These are phyloP conservation scores for Sporothrix schenckii DNA, from an alignment of 2,329 filamentous ascomycete genomes.

Conservation along the genomic window DNA sequence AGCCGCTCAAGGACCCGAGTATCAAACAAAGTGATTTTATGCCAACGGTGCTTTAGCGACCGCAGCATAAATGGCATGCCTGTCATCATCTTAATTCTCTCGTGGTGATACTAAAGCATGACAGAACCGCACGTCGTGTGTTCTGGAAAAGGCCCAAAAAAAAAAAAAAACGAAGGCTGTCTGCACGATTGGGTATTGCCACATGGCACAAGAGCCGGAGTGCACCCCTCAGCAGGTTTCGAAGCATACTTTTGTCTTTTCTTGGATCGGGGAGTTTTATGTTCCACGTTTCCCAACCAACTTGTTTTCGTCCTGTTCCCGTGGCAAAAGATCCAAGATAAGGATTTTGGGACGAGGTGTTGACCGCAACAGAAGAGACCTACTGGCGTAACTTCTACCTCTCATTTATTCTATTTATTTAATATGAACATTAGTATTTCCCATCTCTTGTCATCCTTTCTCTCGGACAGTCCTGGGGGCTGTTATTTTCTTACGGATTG, in stretches of 20 bases:
- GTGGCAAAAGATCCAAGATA: not conserved
- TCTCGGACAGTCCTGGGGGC: not conserved
- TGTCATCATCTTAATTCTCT: not conserved
- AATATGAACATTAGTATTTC: too few relatives aligned
- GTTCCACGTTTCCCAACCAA: not conserved
- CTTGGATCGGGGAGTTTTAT: not conserved
- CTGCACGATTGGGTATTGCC: not conserved
- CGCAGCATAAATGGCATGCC: not conserved
- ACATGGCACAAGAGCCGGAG: slow-evolving; percentile 10
- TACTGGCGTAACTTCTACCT: not conserved
- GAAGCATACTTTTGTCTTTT: not conserved
- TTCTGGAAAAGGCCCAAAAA: not conserved
- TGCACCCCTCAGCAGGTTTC: not conserved
- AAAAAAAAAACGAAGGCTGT: not conserved
- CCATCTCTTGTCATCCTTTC: not conserved
- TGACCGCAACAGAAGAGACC: not conserved
- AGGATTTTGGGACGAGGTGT: not conserved
- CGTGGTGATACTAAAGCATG: too few relatives aligned
- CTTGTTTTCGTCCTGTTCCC: not conserved
- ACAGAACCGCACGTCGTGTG: too few relatives aligned
- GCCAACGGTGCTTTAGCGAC: not conserved
- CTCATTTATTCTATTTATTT: not conserved
- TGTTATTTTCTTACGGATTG: not conserved
- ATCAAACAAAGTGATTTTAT: slow-evolving; percentile 4
- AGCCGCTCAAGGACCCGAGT: slow-evolving; percentile 9